Conservation (phyloP, 1,284 basidiomycete species). For the Pholiota adiposa region DNA sequence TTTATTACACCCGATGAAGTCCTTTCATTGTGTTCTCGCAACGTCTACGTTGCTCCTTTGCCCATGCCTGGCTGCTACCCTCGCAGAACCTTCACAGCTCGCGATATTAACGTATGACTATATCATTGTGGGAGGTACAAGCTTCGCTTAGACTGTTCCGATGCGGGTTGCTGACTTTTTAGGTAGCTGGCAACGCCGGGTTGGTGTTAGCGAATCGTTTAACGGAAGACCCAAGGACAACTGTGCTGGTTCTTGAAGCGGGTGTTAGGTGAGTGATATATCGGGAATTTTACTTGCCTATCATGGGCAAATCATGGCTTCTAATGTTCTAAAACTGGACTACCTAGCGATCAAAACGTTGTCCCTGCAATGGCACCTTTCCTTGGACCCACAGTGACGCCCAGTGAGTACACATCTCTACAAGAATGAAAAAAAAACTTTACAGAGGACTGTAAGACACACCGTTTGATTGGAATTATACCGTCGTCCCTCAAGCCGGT, state of each 20-base stretch:
- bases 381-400: constrained; percentile 5
- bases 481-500: constrained; percentile 28
- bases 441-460: neutral
- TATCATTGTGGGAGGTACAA: constrained; percentile 7
- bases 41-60: neutral
- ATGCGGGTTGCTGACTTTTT: neutral
- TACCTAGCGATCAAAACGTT: constrained; percentile 4
- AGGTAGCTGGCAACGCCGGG: constrained; percentile 25
- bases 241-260: constrained; percentile 28
- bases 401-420: neutral
- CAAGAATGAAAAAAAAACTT: neutral
- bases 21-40: neutral
- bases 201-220: constrained; percentile 25
- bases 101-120: constrained; percentile 3
- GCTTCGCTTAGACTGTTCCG: neutral
- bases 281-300: neutral
- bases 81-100: constrained; percentile 7
- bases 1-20: neutral
- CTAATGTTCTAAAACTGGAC: neutral
- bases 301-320: neutral
- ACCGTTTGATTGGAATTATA: constrained; percentile 33
- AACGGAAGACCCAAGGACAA: constrained; percentile 15
- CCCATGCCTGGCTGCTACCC: neutral
- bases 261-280: constrained; percentile 20
- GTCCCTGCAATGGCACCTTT: constrained; percentile 6